Base-by-base conservation (phyloP, 495 filamentous ascomycete genomes). In the Neurospora tetrasperma region DNA sequence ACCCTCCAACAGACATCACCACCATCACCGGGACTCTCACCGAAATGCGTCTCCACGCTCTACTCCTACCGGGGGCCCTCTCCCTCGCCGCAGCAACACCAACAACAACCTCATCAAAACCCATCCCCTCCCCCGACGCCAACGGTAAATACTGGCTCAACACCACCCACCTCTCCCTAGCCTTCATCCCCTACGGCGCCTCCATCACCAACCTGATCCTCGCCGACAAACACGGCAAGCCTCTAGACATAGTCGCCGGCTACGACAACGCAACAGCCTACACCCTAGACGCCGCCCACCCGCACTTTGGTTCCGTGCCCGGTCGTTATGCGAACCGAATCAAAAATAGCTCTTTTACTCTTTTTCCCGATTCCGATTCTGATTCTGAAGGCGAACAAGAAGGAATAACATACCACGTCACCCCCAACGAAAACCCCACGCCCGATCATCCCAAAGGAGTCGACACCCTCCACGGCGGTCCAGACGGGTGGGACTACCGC, bases 251-350 rank as follows among this genome's bases (percentile, higher is more conserved):
- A 39, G 86, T 94, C 18, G 87, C 90, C 31, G 93, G 93, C 48
- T 96, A 91, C 74, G 93, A 96, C 78, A 91, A 94, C 76, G 90
- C 91, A 31, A 88, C 80, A 44, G 85, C 91, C 71, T 97, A 96
- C 78, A 77, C 84, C 9, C 81, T 88, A 42, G 92, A 94, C 76
- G 81, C 80, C 44, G 85, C 88, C 70, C 91, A 92, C 82, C 92
- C 91, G 69, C 92, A 90, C 84, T 91, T 92, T 73, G 92, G 92
- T 54, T 85, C 89, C 8, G 87, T 93, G n/a, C 90, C 89, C 6
- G 93, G 93, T 43, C 90, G 92, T 20, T 95, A 94, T 77, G 92
- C 92, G 54, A 95, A 97, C 81, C 90, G 92, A 42, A 97, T 96
- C 82, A 93, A 91, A 85, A 96, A 96, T 80, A 89, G 89, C 74